Evolutionary conservation across 2,329 filamentous ascomycete species (phyloP).

Genomic region (Mariannaea elegans): DNA sequence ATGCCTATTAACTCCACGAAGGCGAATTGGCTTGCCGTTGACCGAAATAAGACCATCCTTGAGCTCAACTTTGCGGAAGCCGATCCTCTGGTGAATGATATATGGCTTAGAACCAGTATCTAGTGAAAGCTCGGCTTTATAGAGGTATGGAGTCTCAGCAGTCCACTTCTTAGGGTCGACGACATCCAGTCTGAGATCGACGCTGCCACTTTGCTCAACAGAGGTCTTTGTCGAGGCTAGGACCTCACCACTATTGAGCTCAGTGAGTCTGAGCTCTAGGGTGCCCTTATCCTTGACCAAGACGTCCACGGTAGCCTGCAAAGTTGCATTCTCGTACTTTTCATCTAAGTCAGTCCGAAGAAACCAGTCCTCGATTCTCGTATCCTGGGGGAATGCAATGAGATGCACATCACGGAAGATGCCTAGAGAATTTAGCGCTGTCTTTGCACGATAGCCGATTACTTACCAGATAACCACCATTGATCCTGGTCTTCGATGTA

Average conservation of each 20-base stretch:
- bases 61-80: constrained; percentile 72
- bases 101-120: constrained; percentile 49
- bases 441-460: constrained; percentile 53
- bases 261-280: constrained; percentile 54
- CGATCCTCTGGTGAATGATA: constrained; percentile 62
- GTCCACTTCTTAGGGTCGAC: constrained; percentile 71
- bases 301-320: constrained; percentile 56
- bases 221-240: constrained; percentile 39
- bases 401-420: constrained; percentile 75
- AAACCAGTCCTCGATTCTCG: constrained; percentile 67
- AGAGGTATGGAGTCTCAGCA: constrained; percentile 71
- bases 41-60: constrained; percentile 69
- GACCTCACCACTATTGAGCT: constrained; percentile 49
- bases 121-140: constrained; percentile 64
- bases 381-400: constrained; percentile 61
- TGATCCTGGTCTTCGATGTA: constrained; percentile 78
- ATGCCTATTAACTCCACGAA: constrained; percentile 71
- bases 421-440: constrained; percentile 48
- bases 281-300: constrained; percentile 44
- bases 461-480: constrained; percentile 72
- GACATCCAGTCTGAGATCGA: constrained; percentile 58
- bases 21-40: constrained; percentile 68
- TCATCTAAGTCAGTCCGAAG: constrained; percentile 65
- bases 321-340: constrained; percentile 58
- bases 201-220: constrained; percentile 37